Conservation (phyloP, 148 eudicot species). For the Bassia scoparia region DNA sequence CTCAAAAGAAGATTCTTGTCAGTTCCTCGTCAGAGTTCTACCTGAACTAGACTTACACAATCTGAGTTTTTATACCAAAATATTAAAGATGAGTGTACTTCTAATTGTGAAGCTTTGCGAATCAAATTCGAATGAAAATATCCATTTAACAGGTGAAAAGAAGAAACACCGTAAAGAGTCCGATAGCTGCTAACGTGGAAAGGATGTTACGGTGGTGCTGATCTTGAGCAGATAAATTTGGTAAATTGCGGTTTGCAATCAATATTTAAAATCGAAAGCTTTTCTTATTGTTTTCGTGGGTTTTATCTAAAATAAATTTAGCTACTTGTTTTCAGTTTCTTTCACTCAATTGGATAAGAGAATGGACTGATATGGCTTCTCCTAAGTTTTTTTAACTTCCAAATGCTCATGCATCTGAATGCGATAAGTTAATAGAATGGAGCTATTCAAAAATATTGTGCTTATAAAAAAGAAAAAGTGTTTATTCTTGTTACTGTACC, state of each 20-base stretch:
- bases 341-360: background rate
- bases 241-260: constrained; percentile 39
- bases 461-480: background rate
- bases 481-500: background rate
- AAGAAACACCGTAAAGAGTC: constrained; percentile 85
- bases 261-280: background rate
- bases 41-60: background rate
- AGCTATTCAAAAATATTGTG: background rate
- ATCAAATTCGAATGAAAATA: background rate
- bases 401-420: constrained; percentile 1
- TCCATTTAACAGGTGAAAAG: constrained; percentile 69
- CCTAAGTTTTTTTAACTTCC: background rate
- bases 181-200: constrained; percentile 71
- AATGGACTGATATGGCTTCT: background rate
- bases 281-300: background rate
- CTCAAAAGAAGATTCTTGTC: background rate
- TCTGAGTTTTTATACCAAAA: background rate
- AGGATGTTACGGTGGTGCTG: constrained; percentile 84
- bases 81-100: background rate
- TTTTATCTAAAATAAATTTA: background rate
- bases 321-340: background rate
- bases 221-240: constrained; percentile 74
- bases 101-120: background rate
- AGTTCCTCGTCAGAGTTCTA: no score
- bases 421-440: background rate